Percentiles rank a stretch among this genome's conserved stretches.
Conservation (phyloP, 2,329 filamentous ascomycete species). For the Colletotrichum incanum region DNA sequence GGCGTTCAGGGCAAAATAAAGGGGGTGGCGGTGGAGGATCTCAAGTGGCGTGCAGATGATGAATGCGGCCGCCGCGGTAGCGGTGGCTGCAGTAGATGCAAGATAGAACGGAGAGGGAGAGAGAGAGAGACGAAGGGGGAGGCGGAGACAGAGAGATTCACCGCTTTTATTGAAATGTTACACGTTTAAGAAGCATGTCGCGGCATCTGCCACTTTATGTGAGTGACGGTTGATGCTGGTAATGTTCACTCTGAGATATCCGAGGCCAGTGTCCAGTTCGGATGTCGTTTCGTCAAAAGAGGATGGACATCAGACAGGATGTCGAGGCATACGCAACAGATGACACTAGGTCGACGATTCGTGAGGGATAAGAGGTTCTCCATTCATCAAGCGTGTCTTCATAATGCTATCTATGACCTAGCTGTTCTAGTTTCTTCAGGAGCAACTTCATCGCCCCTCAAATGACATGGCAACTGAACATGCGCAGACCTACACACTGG, state of each 20-base stretch:
- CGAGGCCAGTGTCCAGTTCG: too few relatives aligned
- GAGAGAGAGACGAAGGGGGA: background rate
- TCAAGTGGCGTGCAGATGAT: background rate
- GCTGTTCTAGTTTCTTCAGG: background rate
- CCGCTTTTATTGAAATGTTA: constrained; percentile 18
- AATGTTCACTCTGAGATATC: background rate
- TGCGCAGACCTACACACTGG: background rate
- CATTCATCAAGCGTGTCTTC: constrained; percentile 23
- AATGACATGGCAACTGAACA: background rate
- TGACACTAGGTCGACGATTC: background rate
- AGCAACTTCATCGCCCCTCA: background rate
- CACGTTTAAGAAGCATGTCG: background rate
- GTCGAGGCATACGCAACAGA: background rate
- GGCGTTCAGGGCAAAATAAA: constrained; percentile 44
- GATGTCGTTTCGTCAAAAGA: background rate
- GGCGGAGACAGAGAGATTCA: background rate
- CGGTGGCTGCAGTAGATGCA: background rate
- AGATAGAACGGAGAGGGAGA: background rate
- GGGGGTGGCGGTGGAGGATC: background rate
- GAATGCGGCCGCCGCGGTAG: too few relatives aligned
- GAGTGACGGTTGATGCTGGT: background rate
- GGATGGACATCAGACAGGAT: background rate
- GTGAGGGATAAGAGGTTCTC: background rate
- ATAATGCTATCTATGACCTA: background rate
- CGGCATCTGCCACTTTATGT: background rate